Conservation (phyloP, 2,329 filamentous ascomycete species). For the Aspergillus novoparasiticus region DNA sequence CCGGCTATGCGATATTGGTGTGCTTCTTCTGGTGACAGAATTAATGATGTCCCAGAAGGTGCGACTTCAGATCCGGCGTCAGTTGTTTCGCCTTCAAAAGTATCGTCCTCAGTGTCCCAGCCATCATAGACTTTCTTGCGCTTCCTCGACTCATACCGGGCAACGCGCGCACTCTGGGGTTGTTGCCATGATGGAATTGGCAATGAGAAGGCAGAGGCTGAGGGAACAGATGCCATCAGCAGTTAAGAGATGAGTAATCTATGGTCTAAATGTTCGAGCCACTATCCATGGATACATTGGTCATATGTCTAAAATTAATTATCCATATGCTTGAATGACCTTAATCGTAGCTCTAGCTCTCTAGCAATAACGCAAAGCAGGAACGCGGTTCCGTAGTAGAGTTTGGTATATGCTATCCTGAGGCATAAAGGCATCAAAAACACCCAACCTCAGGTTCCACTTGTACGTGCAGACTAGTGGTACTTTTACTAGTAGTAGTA, state of each 20-base stretch:
- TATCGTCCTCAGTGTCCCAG: slow-evolving; percentile 29
- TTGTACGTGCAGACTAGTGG: not conserved
- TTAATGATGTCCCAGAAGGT: slow-evolving; percentile 25
- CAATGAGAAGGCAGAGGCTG: slow-evolving; percentile 40
- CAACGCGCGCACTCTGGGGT: slow-evolving; percentile 36
- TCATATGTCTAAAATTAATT: not conserved
- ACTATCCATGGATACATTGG: slow-evolving; percentile 17
- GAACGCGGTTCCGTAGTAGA: not conserved
- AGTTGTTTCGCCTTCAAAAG: slow-evolving; percentile 30
- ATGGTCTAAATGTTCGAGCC: not conserved
- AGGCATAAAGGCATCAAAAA: not conserved
- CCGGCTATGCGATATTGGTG: slow-evolving; percentile 48
- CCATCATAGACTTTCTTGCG: slow-evolving; percentile 32
- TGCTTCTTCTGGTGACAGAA: slow-evolving; percentile 44
- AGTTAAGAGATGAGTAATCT: slow-evolving; percentile 4
- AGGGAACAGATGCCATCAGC: slow-evolving; percentile 32
- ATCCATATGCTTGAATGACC: not conserved
- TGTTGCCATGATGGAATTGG: slow-evolving; percentile 42
- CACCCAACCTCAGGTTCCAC: not conserved
- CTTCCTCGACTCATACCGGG: slow-evolving; percentile 40
- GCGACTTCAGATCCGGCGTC: slow-evolving; percentile 31
- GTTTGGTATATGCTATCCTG: not conserved
- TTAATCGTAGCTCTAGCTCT: not conserved
- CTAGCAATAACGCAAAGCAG: not conserved
- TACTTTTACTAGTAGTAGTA: too few species aligned